These are phyloP conservation scores for Russula brevipes DNA, from an alignment of 768 basidiomycete genomes.

Conservation along the genomic window DNA sequence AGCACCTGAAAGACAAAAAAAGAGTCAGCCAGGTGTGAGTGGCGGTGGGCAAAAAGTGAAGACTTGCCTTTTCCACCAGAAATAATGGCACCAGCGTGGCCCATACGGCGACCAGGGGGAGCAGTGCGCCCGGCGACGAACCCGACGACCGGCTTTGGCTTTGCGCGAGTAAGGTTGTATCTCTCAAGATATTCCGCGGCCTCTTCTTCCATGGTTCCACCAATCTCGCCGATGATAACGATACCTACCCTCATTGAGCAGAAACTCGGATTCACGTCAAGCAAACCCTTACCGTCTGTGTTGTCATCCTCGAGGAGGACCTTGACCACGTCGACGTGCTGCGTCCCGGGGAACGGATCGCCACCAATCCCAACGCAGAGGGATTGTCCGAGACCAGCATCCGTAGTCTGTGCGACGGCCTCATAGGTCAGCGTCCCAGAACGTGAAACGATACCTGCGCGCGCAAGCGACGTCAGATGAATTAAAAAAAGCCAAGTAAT, in stretches of 20 bases:
- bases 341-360: slow-evolving; percentile 94
- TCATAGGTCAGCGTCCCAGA: slow-evolving; percentile 98
- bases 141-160: slow-evolving; percentile 93
- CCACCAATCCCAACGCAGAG: slow-evolving; percentile 97
- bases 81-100: slow-evolving; percentile 97
- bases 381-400: slow-evolving; percentile 93
- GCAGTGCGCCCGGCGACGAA: slow-evolving; percentile 99
- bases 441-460: slow-evolving; percentile 83
- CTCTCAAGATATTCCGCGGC: slow-evolving; percentile 93
- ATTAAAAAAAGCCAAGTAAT: not conserved
- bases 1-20: slow-evolving; percentile 47
- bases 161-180: slow-evolving; percentile 81
- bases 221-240: slow-evolving; percentile 98
- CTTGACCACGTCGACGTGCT: slow-evolving; percentile 93
- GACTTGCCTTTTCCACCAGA: slow-evolving; percentile 86
- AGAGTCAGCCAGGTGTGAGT: not conserved
- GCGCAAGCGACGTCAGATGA: not conserved
- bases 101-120: slow-evolving; percentile 97
- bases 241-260: slow-evolving; percentile 53
- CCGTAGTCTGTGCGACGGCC: slow-evolving; percentile 95
- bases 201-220: slow-evolving; percentile 99
- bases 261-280: not conserved
- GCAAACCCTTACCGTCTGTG: slow-evolving; percentile 65
- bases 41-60: not conserved
- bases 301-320: slow-evolving; percentile 92